phyloP scores from a whole-genome alignment of 2,329 filamentous ascomycete genomes.

The Cladosporium sp. region DNA sequence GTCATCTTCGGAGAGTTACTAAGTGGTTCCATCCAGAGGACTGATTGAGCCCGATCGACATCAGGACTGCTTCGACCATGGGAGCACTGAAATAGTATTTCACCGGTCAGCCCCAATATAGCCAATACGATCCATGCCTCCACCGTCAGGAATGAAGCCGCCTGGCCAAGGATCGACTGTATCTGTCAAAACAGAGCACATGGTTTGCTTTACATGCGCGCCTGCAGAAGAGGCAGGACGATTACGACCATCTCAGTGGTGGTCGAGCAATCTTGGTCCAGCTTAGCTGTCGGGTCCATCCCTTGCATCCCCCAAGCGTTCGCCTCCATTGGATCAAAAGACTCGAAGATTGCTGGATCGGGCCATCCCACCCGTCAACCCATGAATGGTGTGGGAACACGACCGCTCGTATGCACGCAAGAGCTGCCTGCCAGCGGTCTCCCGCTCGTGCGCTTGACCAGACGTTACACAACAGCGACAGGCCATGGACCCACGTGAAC shows the following conservation, averaged over 20 bases:
- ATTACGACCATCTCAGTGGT: background rate
- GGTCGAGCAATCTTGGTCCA: conserved; percentile 8
- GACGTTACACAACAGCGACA: conserved; percentile 10
- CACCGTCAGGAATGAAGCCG: conserved; percentile 3
- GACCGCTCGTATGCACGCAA: conserved; percentile 16
- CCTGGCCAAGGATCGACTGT: background rate
- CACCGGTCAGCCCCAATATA: background rate
- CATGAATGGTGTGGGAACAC: conserved; percentile 16
- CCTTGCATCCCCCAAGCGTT: conserved; percentile 9
- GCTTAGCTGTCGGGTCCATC: conserved; percentile 2
- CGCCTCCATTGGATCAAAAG: conserved; percentile 1
- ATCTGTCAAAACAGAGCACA: background rate
- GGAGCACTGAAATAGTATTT: background rate
- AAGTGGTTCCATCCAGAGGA: background rate
- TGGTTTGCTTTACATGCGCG: conserved; percentile 9
- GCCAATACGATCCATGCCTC: background rate
- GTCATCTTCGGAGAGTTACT: background rate
- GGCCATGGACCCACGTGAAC: conserved; percentile 9
- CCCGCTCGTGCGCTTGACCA: conserved; percentile 14
- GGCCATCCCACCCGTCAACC: background rate
- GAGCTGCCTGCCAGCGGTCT: conserved; percentile 14
- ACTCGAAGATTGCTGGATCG: background rate
- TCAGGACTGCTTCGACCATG: background rate
- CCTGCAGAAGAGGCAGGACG: background rate
- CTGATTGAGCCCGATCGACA: background rate